Evolutionary conservation across 768 basidiomycete species (phyloP), one percentile per base, ranked within the genome.

Genomic region (Termitomyces titanicus): DNA sequence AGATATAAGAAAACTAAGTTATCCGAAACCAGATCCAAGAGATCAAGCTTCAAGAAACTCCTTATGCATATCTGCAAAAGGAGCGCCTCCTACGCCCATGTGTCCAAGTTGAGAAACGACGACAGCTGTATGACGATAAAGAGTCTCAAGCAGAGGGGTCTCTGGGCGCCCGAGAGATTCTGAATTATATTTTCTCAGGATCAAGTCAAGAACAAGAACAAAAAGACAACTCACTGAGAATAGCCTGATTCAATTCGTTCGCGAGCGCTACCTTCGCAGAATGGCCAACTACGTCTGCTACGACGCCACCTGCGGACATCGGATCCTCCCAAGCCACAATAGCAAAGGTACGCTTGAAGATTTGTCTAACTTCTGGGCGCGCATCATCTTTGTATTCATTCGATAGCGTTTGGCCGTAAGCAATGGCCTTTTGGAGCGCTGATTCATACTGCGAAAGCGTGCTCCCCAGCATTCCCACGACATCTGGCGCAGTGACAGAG

Each of bases 271-370:
- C 74, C 56, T 89, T 76, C 29, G 88, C 83, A 40, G 79, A 81
- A 56, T 84, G 80, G 38, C 90, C 84, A 9, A 83, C 89, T 20
- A 90, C 79, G 58, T 82, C 83, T 18, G 84, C 81, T 15, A 83
- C 80, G 31, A 82, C 78, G 12, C 86, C 86, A 4, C 82, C 83
- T 6, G 80, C 85, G 53, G 79, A 80, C 56, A 82, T 68, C 20
- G 90, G 91, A 66, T 91, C 85, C 40, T 86, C 81, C 66, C 84
- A 94, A 35, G 91, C 89, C 55, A 94, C 81, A 53, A 94, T 84
- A 25, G 86, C 83, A 58, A 91, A 88, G 9, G 92, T 88, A 52
- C 83, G 80, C 64, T 84, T 84, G 67, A 91, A 83, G 46, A 89
- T 74, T 13, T 78, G 74, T 52, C 83, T 80, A 31, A 93, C 80